These are phyloP conservation scores for Cucurbitaria berberidis DNA, from an alignment of 2,329 filamentous ascomycete genomes.

Conservation along the genomic window DNA sequence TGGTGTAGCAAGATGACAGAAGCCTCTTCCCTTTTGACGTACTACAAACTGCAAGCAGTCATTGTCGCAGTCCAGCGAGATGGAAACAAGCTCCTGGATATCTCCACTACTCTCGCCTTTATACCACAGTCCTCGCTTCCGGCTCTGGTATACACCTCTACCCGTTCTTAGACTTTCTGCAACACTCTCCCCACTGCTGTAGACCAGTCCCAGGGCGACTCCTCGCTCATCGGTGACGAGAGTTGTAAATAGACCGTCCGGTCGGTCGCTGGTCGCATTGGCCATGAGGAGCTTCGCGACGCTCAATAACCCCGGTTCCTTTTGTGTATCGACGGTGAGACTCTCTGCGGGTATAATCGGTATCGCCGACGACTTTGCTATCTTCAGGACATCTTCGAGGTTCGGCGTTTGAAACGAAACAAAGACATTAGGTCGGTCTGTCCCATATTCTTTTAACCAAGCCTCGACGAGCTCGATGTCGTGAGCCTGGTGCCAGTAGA, in stretches of 20 bases:
- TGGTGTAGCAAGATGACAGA: slow-evolving; percentile 92
- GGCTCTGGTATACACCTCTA: slow-evolving; percentile 90
- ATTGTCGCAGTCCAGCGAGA: slow-evolving; percentile 90
- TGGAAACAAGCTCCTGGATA: slow-evolving; percentile 83
- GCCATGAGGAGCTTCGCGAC: slow-evolving; percentile 74
- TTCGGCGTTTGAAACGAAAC: slow-evolving; percentile 54
- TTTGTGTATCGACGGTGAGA: slow-evolving; percentile 70
- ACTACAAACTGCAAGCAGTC: slow-evolving; percentile 92
- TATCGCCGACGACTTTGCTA: slow-evolving; percentile 59
- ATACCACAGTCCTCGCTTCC: slow-evolving; percentile 94
- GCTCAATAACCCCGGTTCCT: slow-evolving; percentile 66
- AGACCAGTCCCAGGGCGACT: slow-evolving; percentile 84
- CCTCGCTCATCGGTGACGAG: slow-evolving; percentile 90
- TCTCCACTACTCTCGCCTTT: slow-evolving; percentile 96
- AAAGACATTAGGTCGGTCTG: slow-evolving; percentile 57
- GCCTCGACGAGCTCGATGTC: slow-evolving; percentile 53
- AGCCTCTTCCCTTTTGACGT: slow-evolving; percentile 83
- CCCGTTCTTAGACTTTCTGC: slow-evolving; percentile 82
- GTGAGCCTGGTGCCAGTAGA: slow-evolving; percentile 53
- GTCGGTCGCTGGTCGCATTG: slow-evolving; percentile 79
- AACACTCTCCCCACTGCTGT: slow-evolving; percentile 91
- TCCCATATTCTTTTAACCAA: slow-evolving; percentile 58
- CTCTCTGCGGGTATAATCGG: slow-evolving; percentile 75
- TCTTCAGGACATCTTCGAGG: slow-evolving; percentile 49
- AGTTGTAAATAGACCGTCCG: slow-evolving; percentile 85